Evolutionary conservation across 805 yeast genomes (phyloP).

Genomic region (Scheffersomyces stipitis): DNA sequence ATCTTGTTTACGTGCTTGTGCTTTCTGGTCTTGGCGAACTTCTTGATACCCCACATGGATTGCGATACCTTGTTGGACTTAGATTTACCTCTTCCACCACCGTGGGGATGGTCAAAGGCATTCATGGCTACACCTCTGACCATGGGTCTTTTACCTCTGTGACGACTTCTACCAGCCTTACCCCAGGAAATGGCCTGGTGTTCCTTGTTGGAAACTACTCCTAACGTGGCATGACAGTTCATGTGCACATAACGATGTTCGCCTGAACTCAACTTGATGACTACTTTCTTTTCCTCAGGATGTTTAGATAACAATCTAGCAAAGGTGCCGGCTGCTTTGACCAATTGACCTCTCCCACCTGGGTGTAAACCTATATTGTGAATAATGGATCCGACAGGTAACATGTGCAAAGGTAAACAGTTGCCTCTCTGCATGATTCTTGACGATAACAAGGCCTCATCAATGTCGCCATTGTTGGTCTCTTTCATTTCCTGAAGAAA

Average conservation of each 20-base stretch:
- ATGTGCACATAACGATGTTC: slow-evolving; percentile 88
- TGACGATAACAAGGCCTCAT: slow-evolving; percentile 86
- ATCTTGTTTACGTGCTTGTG: slow-evolving; percentile 81
- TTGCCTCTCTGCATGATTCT: slow-evolving; percentile 91
- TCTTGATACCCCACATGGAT: slow-evolving; percentile 97
- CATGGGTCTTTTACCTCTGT: slow-evolving; percentile 89
- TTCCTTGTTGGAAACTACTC: slow-evolving; percentile 88
- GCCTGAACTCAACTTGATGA: slow-evolving; percentile 83
- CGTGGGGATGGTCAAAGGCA: slow-evolving; percentile 96
- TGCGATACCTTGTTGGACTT: slow-evolving; percentile 92
- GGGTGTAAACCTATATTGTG: slow-evolving; percentile 80
- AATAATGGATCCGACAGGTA: slow-evolving; percentile 90
- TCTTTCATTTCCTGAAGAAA: slow-evolving; percentile 68
- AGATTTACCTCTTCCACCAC: slow-evolving; percentile 99
- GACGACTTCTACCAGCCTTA: slow-evolving; percentile 94
- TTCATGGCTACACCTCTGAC: slow-evolving; percentile 99
- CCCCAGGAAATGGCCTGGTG: slow-evolving; percentile 89
- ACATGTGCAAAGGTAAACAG: slow-evolving; percentile 87
- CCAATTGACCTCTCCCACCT: slow-evolving; percentile 79
- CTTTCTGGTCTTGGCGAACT: slow-evolving; percentile 89
- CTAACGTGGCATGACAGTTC: slow-evolving; percentile 90
- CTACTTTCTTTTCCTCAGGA: slow-evolving; percentile 67
- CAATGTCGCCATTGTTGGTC: slow-evolving; percentile 72
- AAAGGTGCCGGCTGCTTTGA: slow-evolving; percentile 92
- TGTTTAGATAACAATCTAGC: slow-evolving; percentile 83